Evolutionary conservation across 2,329 filamentous ascomycete genomes (phyloP), one percentile per base, ranked within the genome.

Genomic region (Botrytis medusae): DNA sequence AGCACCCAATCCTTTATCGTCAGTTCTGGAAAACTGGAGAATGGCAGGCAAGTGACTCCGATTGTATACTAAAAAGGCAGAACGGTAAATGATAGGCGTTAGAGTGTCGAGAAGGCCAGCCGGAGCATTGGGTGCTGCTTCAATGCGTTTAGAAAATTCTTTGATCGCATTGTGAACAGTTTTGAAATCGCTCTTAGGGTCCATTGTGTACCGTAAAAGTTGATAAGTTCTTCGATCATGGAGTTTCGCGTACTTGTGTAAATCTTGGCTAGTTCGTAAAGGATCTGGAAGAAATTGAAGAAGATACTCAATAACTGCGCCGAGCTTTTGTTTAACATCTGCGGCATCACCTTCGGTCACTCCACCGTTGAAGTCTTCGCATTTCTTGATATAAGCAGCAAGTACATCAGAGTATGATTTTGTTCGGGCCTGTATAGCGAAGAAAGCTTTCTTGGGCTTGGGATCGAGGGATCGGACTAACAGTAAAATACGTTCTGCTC

Each of bases 211-310:
- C 73, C 92, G 91, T 77, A 98, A 90, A 34, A 99, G 89, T 79
- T 97, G 92, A 82, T 98, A 98, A 78, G 89, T 92, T 72, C 96
- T 91, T 69, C 95, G 91, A 81, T 99, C 95, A 79, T 98, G 93
- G 77, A 91, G 87, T 82, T 95, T 97, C 54, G 94, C 94, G 80
- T 98, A 98, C 79, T 93, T 97, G 84, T 93, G 91, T 20, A 99
- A 84, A 82, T 98, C 94, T 25, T 90, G 88, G 48, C 88, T 89
- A 29, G 93, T 91, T 77, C 92, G 90, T 70, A 88, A 81, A 0
- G 90, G 84, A 77, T 99, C 95, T 0, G 95, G 93, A 71, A 97
- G 89, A 72, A 91, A 91, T 75, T 90, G 89, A 7, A 90, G 87
- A 60, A 97, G 85, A 80, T 91, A 93, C 69, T 91, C 86, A 62